A percentile compares a stretch with the other conserved stretches of the same genome.
These are phyloP conservation scores for Pythium brachiatum DNA, from an alignment of 352 stramenopile species.

Conservation along the genomic window DNA sequence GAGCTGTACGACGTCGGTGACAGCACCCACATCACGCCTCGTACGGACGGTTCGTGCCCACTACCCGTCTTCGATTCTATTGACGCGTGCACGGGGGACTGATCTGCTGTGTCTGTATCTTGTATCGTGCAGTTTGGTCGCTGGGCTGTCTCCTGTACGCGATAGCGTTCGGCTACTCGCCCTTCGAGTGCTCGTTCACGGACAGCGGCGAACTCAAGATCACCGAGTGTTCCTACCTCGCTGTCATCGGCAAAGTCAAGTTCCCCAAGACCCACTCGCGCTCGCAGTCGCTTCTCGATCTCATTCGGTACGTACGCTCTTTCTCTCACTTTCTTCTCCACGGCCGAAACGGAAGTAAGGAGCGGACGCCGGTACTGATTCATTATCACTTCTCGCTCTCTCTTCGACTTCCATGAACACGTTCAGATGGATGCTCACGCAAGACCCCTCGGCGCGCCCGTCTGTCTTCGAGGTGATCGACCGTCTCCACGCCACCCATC, in stretches of 20 bases:
- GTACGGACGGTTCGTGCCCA: slow-evolving; percentile 53
- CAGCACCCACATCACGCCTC: slow-evolving; percentile 59
- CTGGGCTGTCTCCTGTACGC: slow-evolving; percentile 88
- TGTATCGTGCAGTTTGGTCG: slow-evolving; percentile 62
- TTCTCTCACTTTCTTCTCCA: neutral
- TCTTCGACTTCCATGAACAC: too few species aligned
- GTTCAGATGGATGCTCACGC: slow-evolving; percentile 65
- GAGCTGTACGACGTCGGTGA: slow-evolving; percentile 88
- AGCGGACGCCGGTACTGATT: slow-evolving; percentile 10
- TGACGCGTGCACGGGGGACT: neutral
- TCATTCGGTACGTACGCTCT: slow-evolving; percentile 52
- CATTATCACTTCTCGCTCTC: slow-evolving; percentile 7
- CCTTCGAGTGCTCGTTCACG: slow-evolving; percentile 86
- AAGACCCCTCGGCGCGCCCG: slow-evolving; percentile 46
- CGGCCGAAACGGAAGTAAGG: neutral
- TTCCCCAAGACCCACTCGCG: slow-evolving; percentile 64
- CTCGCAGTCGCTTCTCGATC: slow-evolving; percentile 55
- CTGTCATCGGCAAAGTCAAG: slow-evolving; percentile 81
- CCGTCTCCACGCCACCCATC: slow-evolving; percentile 41
- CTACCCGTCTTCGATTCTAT: neutral
- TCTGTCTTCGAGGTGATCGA: slow-evolving; percentile 72
- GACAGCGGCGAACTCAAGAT: slow-evolving; percentile 61
- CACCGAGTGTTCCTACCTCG: slow-evolving; percentile 84
- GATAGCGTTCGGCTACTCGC: slow-evolving; percentile 88
- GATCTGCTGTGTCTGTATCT: neutral